Conservation (phyloP, 495 filamentous ascomycete species). For the Pyrenula massariospora region DNA sequence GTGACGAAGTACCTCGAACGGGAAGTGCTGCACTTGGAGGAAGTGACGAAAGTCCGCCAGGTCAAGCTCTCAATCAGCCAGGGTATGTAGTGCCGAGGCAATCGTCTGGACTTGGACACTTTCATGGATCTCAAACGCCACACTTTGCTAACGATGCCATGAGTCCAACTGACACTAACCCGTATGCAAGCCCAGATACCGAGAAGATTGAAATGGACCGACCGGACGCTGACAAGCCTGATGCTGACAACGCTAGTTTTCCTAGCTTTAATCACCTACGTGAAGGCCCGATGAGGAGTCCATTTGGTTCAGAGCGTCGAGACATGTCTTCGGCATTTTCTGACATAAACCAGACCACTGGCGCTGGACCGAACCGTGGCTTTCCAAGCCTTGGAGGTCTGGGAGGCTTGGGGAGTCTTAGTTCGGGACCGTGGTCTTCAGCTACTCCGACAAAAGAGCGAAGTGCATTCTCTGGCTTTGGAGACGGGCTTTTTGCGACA, state of each 20-base stretch:
- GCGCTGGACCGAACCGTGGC: slow-evolving; percentile 55
- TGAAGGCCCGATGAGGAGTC: slow-evolving; percentile 32
- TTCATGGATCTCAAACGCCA: slow-evolving; percentile 31
- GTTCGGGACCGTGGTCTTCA: slow-evolving; percentile 38
- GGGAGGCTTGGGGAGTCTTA: slow-evolving; percentile 46
- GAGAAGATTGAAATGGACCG: slow-evolving; percentile 62
- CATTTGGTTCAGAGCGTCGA: slow-evolving; percentile 35
- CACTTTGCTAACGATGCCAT: slow-evolving; percentile 55
- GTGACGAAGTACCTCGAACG: slow-evolving; percentile 47
- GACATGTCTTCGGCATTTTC: slow-evolving; percentile 46
- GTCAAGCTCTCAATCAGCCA: slow-evolving; percentile 44
- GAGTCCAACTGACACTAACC: slow-evolving; percentile 94
- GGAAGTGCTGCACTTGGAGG: slow-evolving; percentile 76
- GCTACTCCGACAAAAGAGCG: slow-evolving; percentile 69
- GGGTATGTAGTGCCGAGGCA: slow-evolving; percentile 69
- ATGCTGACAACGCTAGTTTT: slow-evolving; percentile 42
- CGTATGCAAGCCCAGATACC: slow-evolving; percentile 91
- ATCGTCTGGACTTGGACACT: slow-evolving; percentile 54
- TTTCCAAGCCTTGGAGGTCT: slow-evolving; percentile 45
- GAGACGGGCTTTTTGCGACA: slow-evolving; percentile 57
- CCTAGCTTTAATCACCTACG: slow-evolving; percentile 44
- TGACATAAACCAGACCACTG: slow-evolving; percentile 84
- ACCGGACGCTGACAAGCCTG: slow-evolving; percentile 44
- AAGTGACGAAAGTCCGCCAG: slow-evolving; percentile 55
- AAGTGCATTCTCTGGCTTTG: slow-evolving; percentile 57